A percentile compares a stretch with the other conserved stretches of the same genome.
These are phyloP conservation scores for Rutstroemia sp. DNA, from an alignment of 2,329 filamentous ascomycete genomes.

Conservation along the genomic window DNA sequence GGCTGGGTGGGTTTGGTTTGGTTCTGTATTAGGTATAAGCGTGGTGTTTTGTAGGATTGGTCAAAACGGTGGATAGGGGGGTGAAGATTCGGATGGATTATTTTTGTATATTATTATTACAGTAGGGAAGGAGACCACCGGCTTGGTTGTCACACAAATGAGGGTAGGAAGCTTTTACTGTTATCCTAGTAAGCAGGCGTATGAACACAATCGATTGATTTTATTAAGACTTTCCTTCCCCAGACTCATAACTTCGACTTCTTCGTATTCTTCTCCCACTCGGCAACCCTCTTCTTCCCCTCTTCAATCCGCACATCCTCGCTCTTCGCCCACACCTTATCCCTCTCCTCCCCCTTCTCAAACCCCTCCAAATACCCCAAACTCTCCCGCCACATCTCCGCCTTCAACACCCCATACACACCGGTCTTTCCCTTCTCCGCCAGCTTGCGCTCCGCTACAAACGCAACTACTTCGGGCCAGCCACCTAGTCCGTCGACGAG, in stretches of 20 bases:
- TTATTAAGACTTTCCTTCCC: neutral
- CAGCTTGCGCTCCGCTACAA: slow-evolving; percentile 54
- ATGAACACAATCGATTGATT: neutral
- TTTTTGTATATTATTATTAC: slow-evolving; percentile 10
- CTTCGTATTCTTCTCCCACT: slow-evolving; percentile 24
- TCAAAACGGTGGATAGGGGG: neutral
- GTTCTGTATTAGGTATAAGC: slow-evolving; percentile 11
- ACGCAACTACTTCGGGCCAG: slow-evolving; percentile 51
- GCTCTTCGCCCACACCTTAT: slow-evolving; percentile 35
- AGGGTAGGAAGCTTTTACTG: neutral
- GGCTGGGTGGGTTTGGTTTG: slow-evolving; percentile 10
- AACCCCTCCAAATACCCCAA: slow-evolving; percentile 49
- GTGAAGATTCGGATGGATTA: neutral
- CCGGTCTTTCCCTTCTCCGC: slow-evolving; percentile 54
- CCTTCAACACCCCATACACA: slow-evolving; percentile 65
- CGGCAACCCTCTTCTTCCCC: slow-evolving; percentile 16
- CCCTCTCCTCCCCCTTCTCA: slow-evolving; percentile 43
- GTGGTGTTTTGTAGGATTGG: slow-evolving; percentile 3
- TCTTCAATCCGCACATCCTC: slow-evolving; percentile 18
- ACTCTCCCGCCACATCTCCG: slow-evolving; percentile 66
- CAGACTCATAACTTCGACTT: slow-evolving; percentile 22
- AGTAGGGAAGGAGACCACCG: neutral
- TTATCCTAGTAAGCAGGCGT: slow-evolving; percentile 3
- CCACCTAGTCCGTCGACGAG: slow-evolving; percentile 63
- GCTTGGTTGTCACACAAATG: neutral